These are phyloP conservation scores for Colletotrichum navitas DNA, from an alignment of 2,329 filamentous ascomycete genomes.

Conservation along the genomic window DNA sequence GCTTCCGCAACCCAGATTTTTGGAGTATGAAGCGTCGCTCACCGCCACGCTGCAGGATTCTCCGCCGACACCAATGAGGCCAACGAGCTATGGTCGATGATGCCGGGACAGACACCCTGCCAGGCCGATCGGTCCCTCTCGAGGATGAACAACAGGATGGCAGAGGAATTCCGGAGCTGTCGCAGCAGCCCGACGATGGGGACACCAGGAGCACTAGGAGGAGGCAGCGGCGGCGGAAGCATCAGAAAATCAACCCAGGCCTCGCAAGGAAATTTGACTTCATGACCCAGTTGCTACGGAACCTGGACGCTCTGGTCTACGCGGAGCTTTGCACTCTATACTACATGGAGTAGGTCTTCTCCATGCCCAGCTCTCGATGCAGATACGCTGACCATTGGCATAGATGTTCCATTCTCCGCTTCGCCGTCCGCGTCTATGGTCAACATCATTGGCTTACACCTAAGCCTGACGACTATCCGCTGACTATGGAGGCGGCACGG, in stretches of 20 bases:
- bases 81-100: conserved; percentile 65
- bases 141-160: conserved; percentile 42
- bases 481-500: conserved; percentile 67
- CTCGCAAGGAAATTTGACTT: conserved; percentile 71
- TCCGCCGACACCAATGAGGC: conserved; percentile 46
- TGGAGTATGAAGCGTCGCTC: conserved; percentile 35
- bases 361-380: neutral
- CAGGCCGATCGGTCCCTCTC: conserved; percentile 47
- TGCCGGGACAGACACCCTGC: conserved; percentile 57
- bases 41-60: conserved; percentile 22
- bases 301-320: conserved; percentile 73
- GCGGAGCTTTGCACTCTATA: conserved; percentile 75
- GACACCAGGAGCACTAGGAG: conserved; percentile 46
- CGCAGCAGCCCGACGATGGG: conserved; percentile 30
- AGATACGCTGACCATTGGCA: conserved; percentile 41
- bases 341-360: conserved; percentile 74
- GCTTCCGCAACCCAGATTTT: neutral
- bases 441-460: conserved; percentile 76
- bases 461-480: conserved; percentile 67
- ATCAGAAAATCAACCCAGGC: conserved; percentile 56
- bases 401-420: conserved; percentile 75
- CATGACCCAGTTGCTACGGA: conserved; percentile 70
- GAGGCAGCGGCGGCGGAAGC: conserved; percentile 53
- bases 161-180: conserved; percentile 30
- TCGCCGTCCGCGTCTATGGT: conserved; percentile 68